Base-by-base conservation (phyloP, 140 eudicot species). In the Bidens hawaiensis region DNA sequence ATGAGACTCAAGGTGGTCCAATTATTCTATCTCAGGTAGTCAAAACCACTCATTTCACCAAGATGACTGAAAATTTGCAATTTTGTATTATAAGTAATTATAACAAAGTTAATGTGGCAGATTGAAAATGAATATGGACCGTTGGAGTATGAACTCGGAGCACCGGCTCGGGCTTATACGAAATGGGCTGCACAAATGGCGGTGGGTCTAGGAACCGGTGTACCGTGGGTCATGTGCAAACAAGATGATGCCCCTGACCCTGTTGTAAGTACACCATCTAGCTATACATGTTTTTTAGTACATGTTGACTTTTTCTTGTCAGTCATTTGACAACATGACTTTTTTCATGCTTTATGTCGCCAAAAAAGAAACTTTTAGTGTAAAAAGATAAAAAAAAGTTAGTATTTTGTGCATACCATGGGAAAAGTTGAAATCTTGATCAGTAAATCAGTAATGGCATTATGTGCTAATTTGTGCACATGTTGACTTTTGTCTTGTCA, bases 181-280 rank as follows among this genome's bases (percentile, higher is more conserved):
- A 70, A 81, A 55, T 93, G 99, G 99, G 99, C 99, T 4, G 96
- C 99, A 16, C 75, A 85, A 43, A 85, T 93, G 96, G 96, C 96
- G 21, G 82, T 88, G 64, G 96, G 83, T 69, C 82, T 76, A 49
- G 78, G 77, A 38, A 93, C 99, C 15, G 99, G 96, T 47, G 99
- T 93, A 21, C 99, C 99, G 15, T 93, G 99, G 96, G 83, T 93
- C 78, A 93, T 93, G 99, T 93, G 99, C 85, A 93, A 93, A 74
- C 99, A 93, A 72, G 99, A 93, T 70, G 96, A 88, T 72, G 99
- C 99, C 38, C 99, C 99, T 53, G 99, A 93, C 76, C 99, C 95
- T 13, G 27, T 83, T 76, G 99, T 93, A 79, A 82, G 96, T 78
- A 54, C 49, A 59, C 48, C 40, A 62, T 34, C 28, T 53, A 22